Conservation (phyloP, 257 asterid species). For the Petunia secreta region DNA sequence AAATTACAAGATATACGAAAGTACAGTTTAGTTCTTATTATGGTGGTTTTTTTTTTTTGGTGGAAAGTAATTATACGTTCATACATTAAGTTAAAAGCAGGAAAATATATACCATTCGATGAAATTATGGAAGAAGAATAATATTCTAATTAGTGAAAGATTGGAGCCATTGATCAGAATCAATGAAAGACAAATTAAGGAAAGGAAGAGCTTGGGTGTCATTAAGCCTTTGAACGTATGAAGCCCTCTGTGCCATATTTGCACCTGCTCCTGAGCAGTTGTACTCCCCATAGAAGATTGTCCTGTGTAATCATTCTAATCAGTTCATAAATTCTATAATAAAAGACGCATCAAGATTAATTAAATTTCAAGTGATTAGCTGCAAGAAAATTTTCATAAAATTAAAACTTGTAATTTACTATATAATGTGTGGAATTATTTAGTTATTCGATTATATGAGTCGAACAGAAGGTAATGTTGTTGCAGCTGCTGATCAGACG, state of each 20-base stretch:
- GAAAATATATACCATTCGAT: background rate
- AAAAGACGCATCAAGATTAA: background rate
- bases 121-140: background rate
- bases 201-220: conserved; percentile 73
- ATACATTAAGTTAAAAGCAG: background rate
- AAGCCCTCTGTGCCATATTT: conserved; percentile 50
- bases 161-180: conserved; percentile 86
- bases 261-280: conserved; percentile 83
- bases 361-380: too few species aligned
- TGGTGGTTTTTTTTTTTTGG: background rate
- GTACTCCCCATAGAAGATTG: conserved; percentile 82
- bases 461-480: too few species aligned
- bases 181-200: conserved; percentile 63
- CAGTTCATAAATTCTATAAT: background rate
- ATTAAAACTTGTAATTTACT: too few species aligned
- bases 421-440: too few species aligned
- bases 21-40: background rate
- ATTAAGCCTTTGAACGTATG: conserved; percentile 68
- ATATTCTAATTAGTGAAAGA: conserved; percentile 30
- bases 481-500: too few species aligned
- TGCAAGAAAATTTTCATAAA: too few species aligned
- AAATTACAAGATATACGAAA: background rate
- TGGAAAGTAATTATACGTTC: background rate
- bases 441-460: too few species aligned
- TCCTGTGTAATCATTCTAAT: conserved; percentile 43